A percentile compares a stretch with the other conserved stretches of the same genome.
phyloP scores from a whole-genome alignment of 306 rosid genomes.

The Malus sylvestris region DNA sequence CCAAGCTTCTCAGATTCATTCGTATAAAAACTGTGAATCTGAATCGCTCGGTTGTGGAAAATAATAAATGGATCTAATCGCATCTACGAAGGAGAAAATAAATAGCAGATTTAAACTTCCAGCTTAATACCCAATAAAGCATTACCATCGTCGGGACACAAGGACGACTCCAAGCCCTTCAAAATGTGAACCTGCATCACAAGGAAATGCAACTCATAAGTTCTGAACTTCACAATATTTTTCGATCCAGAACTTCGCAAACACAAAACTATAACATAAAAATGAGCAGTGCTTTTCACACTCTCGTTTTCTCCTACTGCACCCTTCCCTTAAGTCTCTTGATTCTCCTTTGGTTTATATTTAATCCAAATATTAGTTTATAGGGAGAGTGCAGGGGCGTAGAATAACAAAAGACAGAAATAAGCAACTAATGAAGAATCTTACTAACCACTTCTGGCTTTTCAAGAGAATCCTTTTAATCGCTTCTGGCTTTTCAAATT shows the following conservation, averaged over 20 bases:
- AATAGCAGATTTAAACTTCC: not conserved
- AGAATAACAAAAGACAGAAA: too few species aligned
- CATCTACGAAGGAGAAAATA: not conserved
- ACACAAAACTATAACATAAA: not conserved
- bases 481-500: conserved; percentile 38
- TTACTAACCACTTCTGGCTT: too few species aligned
- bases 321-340: not conserved
- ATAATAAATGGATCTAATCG: conserved; percentile 24
- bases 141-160: too few species aligned
- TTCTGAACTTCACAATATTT: not conserved
- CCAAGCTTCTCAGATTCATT: conserved; percentile 41
- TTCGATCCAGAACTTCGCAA: not conserved
- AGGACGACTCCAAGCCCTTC: too few species aligned
- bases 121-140: not conserved
- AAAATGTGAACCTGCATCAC: conserved; percentile 25
- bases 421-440: too few species aligned
- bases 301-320: not conserved
- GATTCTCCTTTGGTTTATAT: not conserved
- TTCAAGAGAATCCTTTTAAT: conserved; percentile 19
- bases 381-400: too few species aligned
- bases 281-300: not conserved
- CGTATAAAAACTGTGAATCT: conserved; percentile 29
- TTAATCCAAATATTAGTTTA: not conserved
- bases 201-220: not conserved
- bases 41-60: conserved; percentile 29